Conservation (phyloP, 495 filamentous ascomycete genomes). For the Amniculicola lignicola region DNA sequence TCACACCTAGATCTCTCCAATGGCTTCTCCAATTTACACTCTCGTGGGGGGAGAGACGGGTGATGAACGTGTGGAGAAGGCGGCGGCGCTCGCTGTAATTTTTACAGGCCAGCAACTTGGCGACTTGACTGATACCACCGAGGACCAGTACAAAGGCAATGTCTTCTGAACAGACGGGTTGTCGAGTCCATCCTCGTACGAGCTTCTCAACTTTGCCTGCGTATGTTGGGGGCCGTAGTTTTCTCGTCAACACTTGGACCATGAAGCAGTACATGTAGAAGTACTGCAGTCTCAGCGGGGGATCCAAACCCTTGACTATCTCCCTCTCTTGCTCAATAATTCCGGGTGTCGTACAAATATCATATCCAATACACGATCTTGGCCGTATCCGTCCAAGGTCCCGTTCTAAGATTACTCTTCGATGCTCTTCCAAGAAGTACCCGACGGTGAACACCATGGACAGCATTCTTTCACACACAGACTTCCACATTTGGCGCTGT, state of each 20-base stretch:
- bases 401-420: slow-evolving; percentile 25
- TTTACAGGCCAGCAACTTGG: slow-evolving; percentile 24
- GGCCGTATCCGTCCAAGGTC: slow-evolving; percentile 21
- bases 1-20: slow-evolving; percentile 27
- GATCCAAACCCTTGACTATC: slow-evolving; percentile 22
- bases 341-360: slow-evolving; percentile 24
- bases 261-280: slow-evolving; percentile 35
- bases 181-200: slow-evolving; percentile 19
- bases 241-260: slow-evolving; percentile 25
- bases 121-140: slow-evolving; percentile 26
- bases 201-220: slow-evolving; percentile 28
- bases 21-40: slow-evolving; percentile 21
- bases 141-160: slow-evolving; percentile 31
- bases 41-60: slow-evolving; percentile 26
- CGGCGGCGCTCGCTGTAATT: slow-evolving; percentile 29
- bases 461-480: slow-evolving; percentile 31
- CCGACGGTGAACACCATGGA: slow-evolving; percentile 29
- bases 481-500: slow-evolving; percentile 28
- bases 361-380: slow-evolving; percentile 23
- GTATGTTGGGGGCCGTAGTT: slow-evolving; percentile 28
- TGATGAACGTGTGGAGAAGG: slow-evolving; percentile 27
- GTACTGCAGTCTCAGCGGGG: slow-evolving; percentile 23
- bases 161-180: slow-evolving; percentile 20
- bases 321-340: slow-evolving; percentile 22
- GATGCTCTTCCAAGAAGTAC: slow-evolving; percentile 32